Base-by-base conservation (phyloP, 2,329 filamentous ascomycete species). In the Cryphonectria carpinicola region DNA sequence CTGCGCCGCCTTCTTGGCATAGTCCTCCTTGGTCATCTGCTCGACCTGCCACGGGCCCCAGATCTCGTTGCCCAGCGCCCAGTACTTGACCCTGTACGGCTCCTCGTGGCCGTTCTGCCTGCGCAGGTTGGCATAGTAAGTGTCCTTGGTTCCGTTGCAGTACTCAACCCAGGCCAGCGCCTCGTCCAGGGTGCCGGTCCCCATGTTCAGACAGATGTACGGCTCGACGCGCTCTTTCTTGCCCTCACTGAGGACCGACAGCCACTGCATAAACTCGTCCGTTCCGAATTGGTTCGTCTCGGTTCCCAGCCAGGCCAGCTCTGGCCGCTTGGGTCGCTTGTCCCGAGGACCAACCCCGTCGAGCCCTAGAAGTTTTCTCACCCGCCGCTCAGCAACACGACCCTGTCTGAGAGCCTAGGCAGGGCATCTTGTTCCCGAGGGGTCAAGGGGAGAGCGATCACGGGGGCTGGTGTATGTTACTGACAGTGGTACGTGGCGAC, bases 231-330 rank as follows among this genome's bases (percentile, higher is more conserved):
- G 86, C 37, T 88, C 84, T 13, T 85, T 81, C 39, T 75, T 76
- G 76, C 91, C 89, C 8, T 89, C 88, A 35, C 88, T 88, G 10
- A 94, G 88, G 13, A 88, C 83, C 74, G 90, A 86, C 73, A 93
- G 93, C 92, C 92, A 95, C 75, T 90, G 86, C 86, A 96, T 88
- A 81, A 96, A 96, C 82, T 96, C 93, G 79, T 96, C 92, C 0
- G 93, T 96, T 70, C 93, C 93, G 76, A 96, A 95, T 73, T 91
- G 84, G 79, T 96, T 96, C 39, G 85, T 88, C 82, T 96, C 93
- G 1, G 88, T 87, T 46, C 90, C 92, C 28, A 92, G 84, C 93
- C 93, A 96, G 6, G 93, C 93, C 67, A 96, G 85, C 77, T 96
- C 93, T 1, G 90, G 91, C 75, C 91, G 76, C 72, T 73, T 78